Base-by-base conservation (phyloP, 495 filamentous ascomycete genomes). In the Penicillium lagena region DNA sequence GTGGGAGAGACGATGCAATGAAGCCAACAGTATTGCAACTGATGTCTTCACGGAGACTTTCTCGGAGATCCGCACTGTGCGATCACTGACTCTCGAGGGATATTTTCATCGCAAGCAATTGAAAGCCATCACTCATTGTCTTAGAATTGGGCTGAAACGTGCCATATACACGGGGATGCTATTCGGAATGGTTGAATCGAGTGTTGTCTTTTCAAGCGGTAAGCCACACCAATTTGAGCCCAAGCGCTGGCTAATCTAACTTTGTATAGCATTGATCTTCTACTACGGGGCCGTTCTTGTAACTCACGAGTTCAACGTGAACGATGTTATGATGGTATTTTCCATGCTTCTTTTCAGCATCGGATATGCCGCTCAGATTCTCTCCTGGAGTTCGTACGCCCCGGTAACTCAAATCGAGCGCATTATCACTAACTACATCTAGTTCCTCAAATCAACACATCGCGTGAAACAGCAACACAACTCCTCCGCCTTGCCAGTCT, bases 281-380 rank as follows among this genome's bases (percentile, higher is more conserved):
- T 95, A 84, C 63, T 93, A 87, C 58, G 89, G 87, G 5, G 76
- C 86, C 0, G 61, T 77, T 4, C 66, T 95, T 8, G 75, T 82
- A 31, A 66, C 70, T 8, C 56, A 68, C 2, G 47, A 72, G 12
- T 74, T 65, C 49, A 56, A 65, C 27, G 60, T 83, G 1, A 64
- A 77, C 1, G 69, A 77, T 12, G 77, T 94, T 33, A 58, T 96
- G 42, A 74, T 80, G 42, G 83, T 90, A 2, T 80, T 93, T 43
- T 85, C 86, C n/a, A 73, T 95, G 43, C 73, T 98, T 9, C 73
- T 96, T 12, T 86, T 96, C 58, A 82, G 85, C 44, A 70, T 91
- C 13, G 75, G 80, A n/a, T 87, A 83, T 12, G 79, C 82, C 7
- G 81, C 78, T 27, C 74, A 69, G 14, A 80, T 90, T 33, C 59